phyloP scores from a whole-genome alignment of 176 grass and related monocot species.

The Bromus sterilis region DNA sequence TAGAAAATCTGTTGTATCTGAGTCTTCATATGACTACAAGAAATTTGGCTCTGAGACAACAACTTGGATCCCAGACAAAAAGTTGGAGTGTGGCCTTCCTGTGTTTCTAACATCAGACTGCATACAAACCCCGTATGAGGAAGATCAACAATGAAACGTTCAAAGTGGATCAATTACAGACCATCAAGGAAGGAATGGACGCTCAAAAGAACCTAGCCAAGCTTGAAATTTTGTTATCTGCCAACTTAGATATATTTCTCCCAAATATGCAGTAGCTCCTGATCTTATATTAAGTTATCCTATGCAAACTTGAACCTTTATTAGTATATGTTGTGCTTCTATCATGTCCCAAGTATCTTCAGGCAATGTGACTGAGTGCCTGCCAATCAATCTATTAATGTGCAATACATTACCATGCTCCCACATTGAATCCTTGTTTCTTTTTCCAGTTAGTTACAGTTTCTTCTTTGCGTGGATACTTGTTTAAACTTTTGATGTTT shows the following conservation, averaged over 20 bases:
- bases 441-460: no score
- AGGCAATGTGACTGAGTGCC: no score
- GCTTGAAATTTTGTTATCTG: not conserved
- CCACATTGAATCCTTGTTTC: no score
- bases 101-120: not conserved
- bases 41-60: not conserved
- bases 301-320: no score
- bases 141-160: not conserved
- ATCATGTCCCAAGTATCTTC: no score
- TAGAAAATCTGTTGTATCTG: not conserved
- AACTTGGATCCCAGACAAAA: conserved; percentile 13
- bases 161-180: not conserved
- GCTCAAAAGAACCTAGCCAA: not conserved
- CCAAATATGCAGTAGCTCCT: no score
- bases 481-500: no score
- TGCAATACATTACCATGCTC: no score
- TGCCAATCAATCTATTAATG: no score
- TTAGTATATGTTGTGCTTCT: no score
- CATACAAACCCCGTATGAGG: not conserved
- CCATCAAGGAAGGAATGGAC: not conserved
- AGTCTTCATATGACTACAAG: not conserved
- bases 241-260: not conserved
- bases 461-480: no score
- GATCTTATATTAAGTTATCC: no score
- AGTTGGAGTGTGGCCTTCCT: not conserved